Conservation (phyloP, 371 early-diverging fungal species). For the Neoconidiobolus thromboides region DNA sequence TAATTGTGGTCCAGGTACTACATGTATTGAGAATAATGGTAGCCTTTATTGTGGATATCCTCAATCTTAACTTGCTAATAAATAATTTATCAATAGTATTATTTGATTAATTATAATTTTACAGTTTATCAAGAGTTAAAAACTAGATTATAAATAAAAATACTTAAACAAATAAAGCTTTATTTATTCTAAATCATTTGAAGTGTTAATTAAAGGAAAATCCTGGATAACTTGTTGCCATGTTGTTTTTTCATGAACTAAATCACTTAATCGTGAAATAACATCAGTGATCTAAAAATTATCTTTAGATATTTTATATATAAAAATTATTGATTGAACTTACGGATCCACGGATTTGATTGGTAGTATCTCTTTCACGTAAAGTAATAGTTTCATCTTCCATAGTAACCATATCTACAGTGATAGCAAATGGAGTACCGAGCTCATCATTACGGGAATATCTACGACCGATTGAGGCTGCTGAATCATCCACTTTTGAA, state of each 20-base stretch:
- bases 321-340: neutral
- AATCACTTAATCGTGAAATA: neutral
- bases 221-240: neutral
- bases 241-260: neutral
- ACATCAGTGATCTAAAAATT: neutral
- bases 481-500: slow-evolving; percentile 73
- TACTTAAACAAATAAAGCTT: no score
- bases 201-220: neutral
- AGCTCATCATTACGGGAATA: slow-evolving; percentile 98
- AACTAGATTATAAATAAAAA: no score
- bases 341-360: slow-evolving; percentile 70
- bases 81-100: no score
- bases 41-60: no score
- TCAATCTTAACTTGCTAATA: no score
- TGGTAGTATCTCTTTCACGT: slow-evolving; percentile 92
- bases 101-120: no score
- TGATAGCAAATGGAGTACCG: slow-evolving; percentile 97
- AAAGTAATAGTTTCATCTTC: slow-evolving; percentile 89
- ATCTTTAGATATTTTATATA: neutral
- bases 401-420: slow-evolving; percentile 96
- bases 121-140: no score
- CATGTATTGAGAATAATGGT: no score
- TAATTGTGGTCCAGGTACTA: no score
- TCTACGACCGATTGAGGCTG: slow-evolving; percentile 89
- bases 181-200: no score